Conservation (phyloP, 257 asterid genomes). For the Prunella vulgaris region DNA sequence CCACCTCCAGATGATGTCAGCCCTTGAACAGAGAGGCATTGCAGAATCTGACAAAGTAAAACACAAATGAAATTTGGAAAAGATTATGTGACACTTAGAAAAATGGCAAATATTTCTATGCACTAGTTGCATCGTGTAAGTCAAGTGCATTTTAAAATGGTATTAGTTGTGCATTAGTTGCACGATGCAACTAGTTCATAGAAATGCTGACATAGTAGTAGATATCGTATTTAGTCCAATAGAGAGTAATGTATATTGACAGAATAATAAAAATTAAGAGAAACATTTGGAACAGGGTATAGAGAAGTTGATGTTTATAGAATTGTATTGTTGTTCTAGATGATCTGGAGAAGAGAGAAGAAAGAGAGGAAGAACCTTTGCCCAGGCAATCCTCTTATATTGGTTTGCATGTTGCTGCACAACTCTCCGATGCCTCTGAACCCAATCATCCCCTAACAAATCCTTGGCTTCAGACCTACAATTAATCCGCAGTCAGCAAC, state of each 20-base stretch:
- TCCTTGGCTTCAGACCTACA: conserved; percentile 98
- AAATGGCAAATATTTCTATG: no score
- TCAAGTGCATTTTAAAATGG: no score
- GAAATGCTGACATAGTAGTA: background rate
- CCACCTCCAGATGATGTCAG: conserved; percentile 91
- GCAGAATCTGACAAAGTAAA: conserved; percentile 57
- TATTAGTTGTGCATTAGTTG: no score
- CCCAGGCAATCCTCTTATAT: conserved; percentile 94
- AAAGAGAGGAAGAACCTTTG: conserved; percentile 52
- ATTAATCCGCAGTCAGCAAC: conserved; percentile 21
- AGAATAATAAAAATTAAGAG: background rate
- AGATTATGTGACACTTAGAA: background rate
- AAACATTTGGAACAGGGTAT: background rate
- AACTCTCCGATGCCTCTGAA: conserved; percentile 90
- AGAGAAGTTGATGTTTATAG: background rate
- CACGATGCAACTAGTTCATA: no score
- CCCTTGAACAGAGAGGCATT: conserved; percentile 80
- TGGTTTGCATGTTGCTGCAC: conserved; percentile 99
- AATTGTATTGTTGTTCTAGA: background rate
- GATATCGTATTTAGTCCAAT: background rate
- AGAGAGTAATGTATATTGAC: background rate
- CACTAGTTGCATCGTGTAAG: no score
- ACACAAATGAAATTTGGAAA: background rate
- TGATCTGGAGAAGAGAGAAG: background rate
- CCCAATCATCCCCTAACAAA: conserved; percentile 98